Evolutionary conservation across 1,284 basidiomycete species (phyloP).

Genomic region (Ceratobasidium sp.): DNA sequence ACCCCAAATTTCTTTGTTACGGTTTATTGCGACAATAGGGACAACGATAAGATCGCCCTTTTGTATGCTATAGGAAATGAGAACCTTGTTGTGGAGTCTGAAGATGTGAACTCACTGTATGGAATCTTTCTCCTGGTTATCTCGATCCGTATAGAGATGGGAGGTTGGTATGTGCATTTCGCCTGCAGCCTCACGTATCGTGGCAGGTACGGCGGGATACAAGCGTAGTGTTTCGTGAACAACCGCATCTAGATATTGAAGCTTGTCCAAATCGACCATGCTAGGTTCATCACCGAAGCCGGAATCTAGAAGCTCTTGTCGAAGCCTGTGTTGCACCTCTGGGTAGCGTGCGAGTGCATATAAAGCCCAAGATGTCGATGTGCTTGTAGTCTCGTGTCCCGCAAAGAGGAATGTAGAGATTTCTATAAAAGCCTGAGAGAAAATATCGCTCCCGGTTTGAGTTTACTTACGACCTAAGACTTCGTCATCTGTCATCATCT

Average conservation of each 20-base stretch:
- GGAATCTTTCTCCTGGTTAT: conserved; percentile 35
- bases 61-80: neutral
- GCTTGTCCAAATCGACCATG: too few relatives aligned
- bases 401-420: conserved; percentile 40
- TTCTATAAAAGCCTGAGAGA: neutral
- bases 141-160: conserved; percentile 15
- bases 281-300: too few relatives aligned
- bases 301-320: too few relatives aligned
- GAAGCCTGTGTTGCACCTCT: conserved; percentile 51
- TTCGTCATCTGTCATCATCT: conserved; percentile 56
- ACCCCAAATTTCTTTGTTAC: conserved; percentile 38
- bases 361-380: conserved; percentile 56
- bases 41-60: conserved; percentile 30
- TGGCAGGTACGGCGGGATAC: conserved; percentile 5
- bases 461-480: conserved; percentile 54
- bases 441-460: neutral
- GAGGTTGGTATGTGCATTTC: too few relatives aligned
- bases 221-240: too few relatives aligned
- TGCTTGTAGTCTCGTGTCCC: conserved; percentile 52
- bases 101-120: neutral
- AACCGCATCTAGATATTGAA: too few relatives aligned
- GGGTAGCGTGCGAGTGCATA: conserved; percentile 53
- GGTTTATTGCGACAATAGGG: conserved; percentile 35
- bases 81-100: neutral
- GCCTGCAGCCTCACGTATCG: conserved; percentile 18